phyloP scores from a whole-genome alignment of 345 rosid genomes.

The Pistacia integerrima region DNA sequence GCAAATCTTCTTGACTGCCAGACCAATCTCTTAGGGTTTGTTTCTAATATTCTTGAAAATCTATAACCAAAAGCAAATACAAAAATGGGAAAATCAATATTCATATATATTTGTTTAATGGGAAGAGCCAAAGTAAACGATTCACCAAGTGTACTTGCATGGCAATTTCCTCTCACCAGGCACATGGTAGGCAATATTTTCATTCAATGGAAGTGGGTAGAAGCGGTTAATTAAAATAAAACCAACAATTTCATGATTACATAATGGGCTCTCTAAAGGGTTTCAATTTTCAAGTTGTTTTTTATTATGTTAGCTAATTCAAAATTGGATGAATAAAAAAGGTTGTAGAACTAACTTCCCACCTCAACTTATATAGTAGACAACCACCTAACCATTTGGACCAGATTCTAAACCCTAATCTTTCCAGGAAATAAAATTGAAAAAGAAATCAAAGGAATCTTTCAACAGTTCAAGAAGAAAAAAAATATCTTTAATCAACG shows the following conservation, averaged over 20 bases:
- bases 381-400: conserved; percentile 25
- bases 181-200: background rate
- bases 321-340: background rate
- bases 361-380: conserved; percentile 3
- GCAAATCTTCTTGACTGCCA: no score
- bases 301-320: background rate
- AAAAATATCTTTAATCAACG: background rate
- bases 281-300: background rate
- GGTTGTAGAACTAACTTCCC: background rate
- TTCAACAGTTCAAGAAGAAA: background rate
- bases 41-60: background rate
- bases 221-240: background rate
- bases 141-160: background rate
- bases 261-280: background rate
- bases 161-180: background rate
- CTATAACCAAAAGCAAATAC: background rate
- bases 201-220: background rate
- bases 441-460: background rate
- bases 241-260: conserved; percentile 10
- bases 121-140: no score
- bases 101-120: no score
- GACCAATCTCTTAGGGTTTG: no score
- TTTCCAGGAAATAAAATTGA: background rate
- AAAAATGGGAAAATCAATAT: background rate
- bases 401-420: conserved; percentile 21